Percentiles rank a stretch among this genome's conserved stretches.
Conservation (phyloP, 176 grass and related monocot species). For the Eleusine coracana region DNA sequence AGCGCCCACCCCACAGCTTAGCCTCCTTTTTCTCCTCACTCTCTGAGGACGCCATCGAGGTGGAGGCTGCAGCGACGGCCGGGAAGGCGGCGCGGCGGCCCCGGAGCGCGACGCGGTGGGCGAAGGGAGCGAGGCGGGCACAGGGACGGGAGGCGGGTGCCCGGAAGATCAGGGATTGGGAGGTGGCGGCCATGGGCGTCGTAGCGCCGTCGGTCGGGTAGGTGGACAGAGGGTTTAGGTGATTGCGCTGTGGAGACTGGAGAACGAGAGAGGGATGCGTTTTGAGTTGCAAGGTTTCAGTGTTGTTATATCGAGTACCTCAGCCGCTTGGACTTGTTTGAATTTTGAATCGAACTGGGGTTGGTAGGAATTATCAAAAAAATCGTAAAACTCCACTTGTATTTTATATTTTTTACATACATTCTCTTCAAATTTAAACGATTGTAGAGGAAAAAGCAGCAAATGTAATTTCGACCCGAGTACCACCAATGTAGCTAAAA, state of each 20-base stretch:
- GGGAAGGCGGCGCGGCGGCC: constrained; percentile 17
- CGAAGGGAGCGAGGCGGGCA: background rate
- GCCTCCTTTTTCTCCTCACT: constrained; percentile 57
- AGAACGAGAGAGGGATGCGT: background rate
- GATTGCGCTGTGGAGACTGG: background rate
- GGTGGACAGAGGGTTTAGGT: background rate
- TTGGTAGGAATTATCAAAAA: background rate
- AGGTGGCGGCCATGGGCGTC: constrained; percentile 41
- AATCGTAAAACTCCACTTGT: background rate
- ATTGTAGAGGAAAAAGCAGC: too few relatives aligned
- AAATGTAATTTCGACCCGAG: background rate
- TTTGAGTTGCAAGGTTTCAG: background rate
- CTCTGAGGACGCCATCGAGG: constrained; percentile 42
- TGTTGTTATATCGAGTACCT: background rate
- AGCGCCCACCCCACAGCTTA: constrained; percentile 82
- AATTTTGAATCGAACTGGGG: background rate
- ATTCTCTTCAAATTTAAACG: background rate
- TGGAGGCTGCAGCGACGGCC: constrained; percentile 22
- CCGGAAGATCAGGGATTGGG: constrained; percentile 49
- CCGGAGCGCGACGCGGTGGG: background rate
- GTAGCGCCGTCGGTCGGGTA: background rate
- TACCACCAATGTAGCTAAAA: too few relatives aligned
- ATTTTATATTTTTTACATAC: background rate
- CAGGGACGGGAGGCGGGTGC: background rate
- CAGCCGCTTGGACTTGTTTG: background rate